Conservation (phyloP, 2,329 filamentous ascomycete genomes). For the Clonostachys rosea region DNA sequence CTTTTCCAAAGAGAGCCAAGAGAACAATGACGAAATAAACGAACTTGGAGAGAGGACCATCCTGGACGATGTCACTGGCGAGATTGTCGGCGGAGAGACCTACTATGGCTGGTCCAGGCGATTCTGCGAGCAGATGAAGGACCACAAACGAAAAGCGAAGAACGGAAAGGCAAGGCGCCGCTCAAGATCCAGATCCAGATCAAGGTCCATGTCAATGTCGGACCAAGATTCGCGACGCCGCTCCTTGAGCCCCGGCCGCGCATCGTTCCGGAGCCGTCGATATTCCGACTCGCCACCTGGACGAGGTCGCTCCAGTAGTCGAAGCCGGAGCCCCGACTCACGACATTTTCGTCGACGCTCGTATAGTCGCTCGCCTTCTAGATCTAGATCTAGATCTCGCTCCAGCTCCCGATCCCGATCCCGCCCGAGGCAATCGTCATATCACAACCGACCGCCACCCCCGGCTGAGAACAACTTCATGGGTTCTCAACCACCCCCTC, state of each 20-base stretch:
- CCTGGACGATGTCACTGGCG: conserved; percentile 61
- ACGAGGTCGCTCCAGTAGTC: conserved; percentile 4
- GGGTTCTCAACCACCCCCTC: background rate
- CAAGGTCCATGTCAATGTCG: conserved; percentile 16
- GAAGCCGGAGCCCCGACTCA: conserved; percentile 7
- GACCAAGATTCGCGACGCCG: conserved; percentile 7
- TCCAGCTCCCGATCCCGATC: conserved; percentile 4
- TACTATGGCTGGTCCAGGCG: conserved; percentile 85
- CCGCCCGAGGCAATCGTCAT: conserved; percentile 8
- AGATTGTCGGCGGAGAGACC: conserved; percentile 61
- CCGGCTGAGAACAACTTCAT: conserved; percentile 2
- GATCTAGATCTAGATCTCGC: conserved; percentile 12
- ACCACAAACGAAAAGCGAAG: conserved; percentile 37
- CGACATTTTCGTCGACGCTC: conserved; percentile 8
- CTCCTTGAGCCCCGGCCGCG: conserved; percentile 19
- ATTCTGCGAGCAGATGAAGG: conserved; percentile 80
- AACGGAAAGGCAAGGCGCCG: conserved; percentile 17
- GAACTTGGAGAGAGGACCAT: conserved; percentile 68
- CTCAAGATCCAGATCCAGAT: conserved; percentile 23
- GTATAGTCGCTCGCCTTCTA: conserved; percentile 12
- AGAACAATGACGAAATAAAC: conserved; percentile 59
- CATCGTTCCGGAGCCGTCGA: conserved; percentile 20
- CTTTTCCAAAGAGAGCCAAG: conserved; percentile 48
- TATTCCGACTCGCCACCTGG: conserved; percentile 14
- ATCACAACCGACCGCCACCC: conserved; percentile 1